Conservation (phyloP, 345 rosid genomes). For the Cardamine occulta region DNA sequence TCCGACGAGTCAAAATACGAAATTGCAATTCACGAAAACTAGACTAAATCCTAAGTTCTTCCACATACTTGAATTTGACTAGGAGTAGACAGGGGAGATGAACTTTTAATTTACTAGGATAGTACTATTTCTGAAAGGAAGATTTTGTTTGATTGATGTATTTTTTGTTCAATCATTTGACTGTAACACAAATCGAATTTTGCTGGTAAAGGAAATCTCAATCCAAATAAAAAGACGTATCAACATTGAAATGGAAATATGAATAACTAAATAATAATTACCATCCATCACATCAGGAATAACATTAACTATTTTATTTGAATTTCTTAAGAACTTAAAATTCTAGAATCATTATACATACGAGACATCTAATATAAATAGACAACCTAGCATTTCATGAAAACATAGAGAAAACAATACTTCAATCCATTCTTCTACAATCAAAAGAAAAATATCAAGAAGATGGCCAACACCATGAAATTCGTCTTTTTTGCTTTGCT, state of each 20-base stretch:
- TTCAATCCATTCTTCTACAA: background rate
- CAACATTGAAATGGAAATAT: background rate
- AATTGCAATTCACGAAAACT: too few species aligned
- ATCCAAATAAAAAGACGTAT: background rate
- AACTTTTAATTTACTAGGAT: background rate
- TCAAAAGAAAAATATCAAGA: background rate
- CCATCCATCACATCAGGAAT: background rate
- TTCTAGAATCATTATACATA: background rate
- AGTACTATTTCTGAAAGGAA: background rate
- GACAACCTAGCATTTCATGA: background rate
- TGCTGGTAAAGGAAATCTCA: background rate
- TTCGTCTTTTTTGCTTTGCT: background rate
- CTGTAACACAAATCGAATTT: background rate
- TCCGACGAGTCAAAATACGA: too few species aligned
- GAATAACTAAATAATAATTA: background rate
- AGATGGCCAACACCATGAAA: slow-evolving; percentile 7
- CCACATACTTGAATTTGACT: background rate
- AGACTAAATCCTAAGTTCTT: background rate
- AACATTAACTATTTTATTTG: background rate
- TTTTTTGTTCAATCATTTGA: too few species aligned
- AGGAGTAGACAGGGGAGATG: background rate
- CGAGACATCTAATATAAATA: background rate
- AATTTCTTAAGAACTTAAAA: background rate
- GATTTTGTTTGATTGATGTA: background rate
- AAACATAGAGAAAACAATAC: background rate